phyloP scores from a whole-genome alignment of 2,329 filamentous ascomycete genomes.

The Talaromyces pinophilus region DNA sequence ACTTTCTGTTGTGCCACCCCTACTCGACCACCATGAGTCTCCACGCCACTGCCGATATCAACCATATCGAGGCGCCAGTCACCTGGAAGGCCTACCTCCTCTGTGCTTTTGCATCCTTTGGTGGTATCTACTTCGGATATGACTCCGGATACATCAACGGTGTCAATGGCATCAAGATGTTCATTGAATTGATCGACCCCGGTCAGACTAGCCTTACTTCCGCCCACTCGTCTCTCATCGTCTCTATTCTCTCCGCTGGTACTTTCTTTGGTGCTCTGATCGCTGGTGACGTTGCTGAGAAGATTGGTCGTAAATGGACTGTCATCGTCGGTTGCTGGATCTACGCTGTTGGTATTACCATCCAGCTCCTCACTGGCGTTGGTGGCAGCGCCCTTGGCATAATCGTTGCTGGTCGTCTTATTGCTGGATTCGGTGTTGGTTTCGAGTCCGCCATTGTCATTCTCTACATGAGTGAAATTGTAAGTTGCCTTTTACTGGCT shows the following conservation, averaged over 20 bases:
- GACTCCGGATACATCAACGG: conserved; percentile 59
- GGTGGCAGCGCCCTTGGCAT: conserved; percentile 59
- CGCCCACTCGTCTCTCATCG: conserved; percentile 62
- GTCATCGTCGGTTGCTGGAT: conserved; percentile 70
- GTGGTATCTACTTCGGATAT: conserved; percentile 63
- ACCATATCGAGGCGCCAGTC: conserved; percentile 60
- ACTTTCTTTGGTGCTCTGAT: conserved; percentile 79
- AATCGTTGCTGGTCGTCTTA: conserved; percentile 71
- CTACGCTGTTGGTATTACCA: conserved; percentile 67
- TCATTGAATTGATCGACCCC: conserved; percentile 45
- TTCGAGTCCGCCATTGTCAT: conserved; percentile 80
- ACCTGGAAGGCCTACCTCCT: conserved; percentile 62
- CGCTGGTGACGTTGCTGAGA: conserved; percentile 75
- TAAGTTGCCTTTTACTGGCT: conserved; percentile 21
- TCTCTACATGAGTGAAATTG: conserved; percentile 83
- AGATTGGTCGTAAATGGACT: conserved; percentile 64
- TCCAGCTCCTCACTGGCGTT: conserved; percentile 62
- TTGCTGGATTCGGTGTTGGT: conserved; percentile 76
- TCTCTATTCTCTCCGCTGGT: conserved; percentile 73
- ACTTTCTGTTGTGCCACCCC: background rate
- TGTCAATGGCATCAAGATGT: conserved; percentile 54
- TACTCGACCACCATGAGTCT: conserved; percentile 17
- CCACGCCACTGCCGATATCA: conserved; percentile 51
- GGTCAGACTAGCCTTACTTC: conserved; percentile 48
- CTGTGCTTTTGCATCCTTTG: conserved; percentile 62